Conservation (phyloP, 352 stramenopile species). For the Phytophthora lateralis region DNA sequence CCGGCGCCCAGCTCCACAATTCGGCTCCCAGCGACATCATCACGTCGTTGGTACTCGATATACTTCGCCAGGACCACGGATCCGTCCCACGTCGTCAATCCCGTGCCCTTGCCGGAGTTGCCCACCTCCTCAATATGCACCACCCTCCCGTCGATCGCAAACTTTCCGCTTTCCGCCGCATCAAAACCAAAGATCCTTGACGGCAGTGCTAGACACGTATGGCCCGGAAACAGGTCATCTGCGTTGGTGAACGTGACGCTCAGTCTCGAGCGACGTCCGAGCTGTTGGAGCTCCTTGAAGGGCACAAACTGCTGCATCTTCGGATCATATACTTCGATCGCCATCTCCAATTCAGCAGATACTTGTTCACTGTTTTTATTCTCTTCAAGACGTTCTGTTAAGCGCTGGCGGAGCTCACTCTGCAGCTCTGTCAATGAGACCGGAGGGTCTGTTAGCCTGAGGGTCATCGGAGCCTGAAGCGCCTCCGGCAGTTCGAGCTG, state of each 20-base stretch:
- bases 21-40: slow-evolving; percentile 37
- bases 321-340: slow-evolving; percentile 49
- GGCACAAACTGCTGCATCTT: slow-evolving; percentile 39
- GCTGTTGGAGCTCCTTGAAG: slow-evolving; percentile 36
- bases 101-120: slow-evolving; percentile 87
- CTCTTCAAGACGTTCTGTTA: slow-evolving; percentile 16
- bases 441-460: slow-evolving; percentile 27
- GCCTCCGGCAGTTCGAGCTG: slow-evolving; percentile 22
- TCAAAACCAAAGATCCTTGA: slow-evolving; percentile 64
- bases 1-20: slow-evolving; percentile 88
- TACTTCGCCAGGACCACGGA: slow-evolving; percentile 92
- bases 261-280: slow-evolving; percentile 39
- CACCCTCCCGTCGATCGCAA: slow-evolving; percentile 59
- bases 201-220: slow-evolving; percentile 52
- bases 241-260: slow-evolving; percentile 41
- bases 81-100: slow-evolving; percentile 91
- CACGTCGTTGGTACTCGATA: slow-evolving; percentile 62
- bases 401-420: slow-evolving; percentile 27
- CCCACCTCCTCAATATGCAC: slow-evolving; percentile 69
- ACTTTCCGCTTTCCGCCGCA: slow-evolving; percentile 30
- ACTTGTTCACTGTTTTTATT: background rate
- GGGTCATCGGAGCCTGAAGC: slow-evolving; percentile 30
- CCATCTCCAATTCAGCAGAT: slow-evolving; percentile 23
- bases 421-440: slow-evolving; percentile 29
- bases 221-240: slow-evolving; percentile 24